Percentiles rank a stretch among this genome's conserved stretches.
These are phyloP conservation scores for Rhynchospora tenuis DNA, from an alignment of 176 grass and related monocot species.

Conservation along the genomic window DNA sequence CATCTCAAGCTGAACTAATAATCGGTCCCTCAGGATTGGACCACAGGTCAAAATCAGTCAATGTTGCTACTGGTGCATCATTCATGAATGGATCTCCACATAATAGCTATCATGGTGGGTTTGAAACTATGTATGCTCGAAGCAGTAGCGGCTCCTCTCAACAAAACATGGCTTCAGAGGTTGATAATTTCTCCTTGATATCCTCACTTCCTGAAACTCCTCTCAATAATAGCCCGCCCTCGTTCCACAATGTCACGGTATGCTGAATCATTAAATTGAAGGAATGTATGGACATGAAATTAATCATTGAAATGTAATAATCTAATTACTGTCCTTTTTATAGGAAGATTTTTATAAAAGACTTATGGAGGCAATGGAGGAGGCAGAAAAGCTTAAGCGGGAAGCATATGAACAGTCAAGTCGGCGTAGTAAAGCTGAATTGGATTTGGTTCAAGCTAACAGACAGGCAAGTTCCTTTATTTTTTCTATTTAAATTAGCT, in stretches of 20 bases:
- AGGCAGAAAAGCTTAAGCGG: conserved; percentile 31
- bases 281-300: neutral
- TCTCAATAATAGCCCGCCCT: neutral
- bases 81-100: conserved; percentile 18
- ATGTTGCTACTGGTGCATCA: conserved; percentile 18
- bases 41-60: conserved; percentile 28
- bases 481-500: neutral
- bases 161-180: conserved; percentile 16
- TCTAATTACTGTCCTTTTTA: neutral
- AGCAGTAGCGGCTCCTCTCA: conserved; percentile 13
- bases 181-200: neutral
- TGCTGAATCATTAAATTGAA: conserved; percentile 26
- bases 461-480: conserved; percentile 26
- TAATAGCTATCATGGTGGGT: conserved; percentile 17
- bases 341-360: conserved; percentile 34
- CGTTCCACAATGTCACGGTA: conserved; percentile 25
- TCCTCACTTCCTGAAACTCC: conserved; percentile 11
- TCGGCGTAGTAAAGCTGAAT: conserved; percentile 47
- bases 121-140: neutral
- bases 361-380: conserved; percentile 26
- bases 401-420: conserved; percentile 44
- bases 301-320: neutral
- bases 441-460: conserved; percentile 40
- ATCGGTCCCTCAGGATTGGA: conserved; percentile 12
- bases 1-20: conserved; percentile 25